Base-by-base conservation (phyloP, 2,329 filamentous ascomycete species). In the Fonsecaea pugnacius region DNA sequence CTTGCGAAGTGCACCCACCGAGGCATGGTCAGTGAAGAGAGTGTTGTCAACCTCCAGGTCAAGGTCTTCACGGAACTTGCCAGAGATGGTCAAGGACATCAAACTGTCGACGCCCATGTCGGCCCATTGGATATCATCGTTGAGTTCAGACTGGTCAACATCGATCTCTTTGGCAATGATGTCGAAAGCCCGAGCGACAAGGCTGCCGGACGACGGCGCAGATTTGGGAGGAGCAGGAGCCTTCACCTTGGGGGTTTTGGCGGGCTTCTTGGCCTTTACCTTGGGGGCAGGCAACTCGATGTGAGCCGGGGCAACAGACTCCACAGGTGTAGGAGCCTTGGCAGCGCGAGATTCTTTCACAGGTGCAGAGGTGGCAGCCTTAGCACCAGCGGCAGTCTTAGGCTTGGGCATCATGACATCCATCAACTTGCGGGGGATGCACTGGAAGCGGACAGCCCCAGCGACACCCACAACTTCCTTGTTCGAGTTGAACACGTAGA, bases 31-130 rank as follows among this genome's bases (percentile, higher is more conserved):
- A 5, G 84, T 85, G 76, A 87, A 87, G 24, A 87, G 76, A 32
- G 82, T 83, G 10, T 84, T 85, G 62, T 83, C 81, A 62, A 87
- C 82, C 58, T 87, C 85, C 66, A 87, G 76, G 65, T 85, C 82
- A 24, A 87, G 78, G 52, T 87, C 85, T 72, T 87, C 85, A 46
- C 85, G 83, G 76, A 87, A 86, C 71, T 83, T 83, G 68, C 85
- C 85, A 51, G 84, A 86, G 68, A 87, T 85, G 32, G 84, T 87
- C 62, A 87, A 72, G 1, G 85, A 86, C 67, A 87, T 81, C 18
- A 87, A 78, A 7, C 85, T 87, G 74, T 87, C 85, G 35, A 87
- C 84, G 64, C 85, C 85, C 27, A 87, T 82, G 70, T 87, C 85
- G 69, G 86, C 84, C 69, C 87, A 87, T 56, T 84, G 83, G 58